Conservation (phyloP, 2,329 filamentous ascomycete genomes). For the Nigrograna mackinnonii region DNA sequence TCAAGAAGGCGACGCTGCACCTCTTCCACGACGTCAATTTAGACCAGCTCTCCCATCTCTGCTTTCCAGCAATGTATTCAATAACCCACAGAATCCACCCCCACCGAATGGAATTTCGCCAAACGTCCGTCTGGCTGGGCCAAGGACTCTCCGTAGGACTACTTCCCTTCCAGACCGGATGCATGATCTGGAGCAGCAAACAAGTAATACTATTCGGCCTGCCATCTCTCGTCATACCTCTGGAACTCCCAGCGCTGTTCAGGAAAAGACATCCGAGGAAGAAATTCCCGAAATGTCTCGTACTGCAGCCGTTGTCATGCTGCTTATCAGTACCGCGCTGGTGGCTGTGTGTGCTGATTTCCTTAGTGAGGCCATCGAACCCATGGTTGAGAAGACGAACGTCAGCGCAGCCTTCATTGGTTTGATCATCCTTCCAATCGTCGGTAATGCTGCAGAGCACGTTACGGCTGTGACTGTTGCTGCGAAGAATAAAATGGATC, state of each 20-base stretch:
- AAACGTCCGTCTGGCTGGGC: conserved; percentile 36
- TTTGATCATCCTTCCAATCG: conserved; percentile 78
- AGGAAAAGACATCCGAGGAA: conserved; percentile 28
- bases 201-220: conserved; percentile 17
- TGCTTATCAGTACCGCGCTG: conserved; percentile 58
- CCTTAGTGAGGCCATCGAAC: conserved; percentile 74
- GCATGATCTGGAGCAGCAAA: conserved; percentile 24
- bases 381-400: conserved; percentile 62
- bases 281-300: conserved; percentile 55
- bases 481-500: conserved; percentile 83
- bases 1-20: conserved; percentile 22
- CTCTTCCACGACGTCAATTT: conserved; percentile 56
- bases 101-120: conserved; percentile 27
- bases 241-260: conserved; percentile 15
- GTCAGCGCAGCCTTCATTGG: conserved; percentile 77
- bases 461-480: conserved; percentile 80
- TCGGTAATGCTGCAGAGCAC: conserved; percentile 83
- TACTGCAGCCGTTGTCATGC: conserved; percentile 59
- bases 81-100: conserved; percentile 41
- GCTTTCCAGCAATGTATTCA: conserved; percentile 73
- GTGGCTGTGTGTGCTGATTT: conserved; percentile 71
- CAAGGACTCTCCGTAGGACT: conserved; percentile 33
- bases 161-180: conserved; percentile 42
- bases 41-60: conserved; percentile 65
- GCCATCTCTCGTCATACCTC: conserved; percentile 16